Evolutionary conservation across 805 yeast species (phyloP), one percentile per base, ranked within the genome.

Genomic region (Saturnispora galanensis): DNA sequence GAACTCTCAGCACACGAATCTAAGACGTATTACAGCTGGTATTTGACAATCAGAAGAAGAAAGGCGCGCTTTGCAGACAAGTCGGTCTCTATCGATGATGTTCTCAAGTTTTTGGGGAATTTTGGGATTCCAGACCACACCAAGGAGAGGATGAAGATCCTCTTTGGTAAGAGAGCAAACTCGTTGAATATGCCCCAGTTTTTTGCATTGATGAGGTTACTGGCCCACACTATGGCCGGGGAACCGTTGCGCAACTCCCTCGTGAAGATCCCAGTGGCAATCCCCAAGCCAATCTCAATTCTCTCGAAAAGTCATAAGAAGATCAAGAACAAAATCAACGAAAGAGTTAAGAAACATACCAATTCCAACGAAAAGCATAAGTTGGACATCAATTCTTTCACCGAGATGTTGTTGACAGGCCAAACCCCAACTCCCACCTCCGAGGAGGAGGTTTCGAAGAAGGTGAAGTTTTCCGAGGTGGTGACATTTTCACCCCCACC

Each of bases 21-120:
- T 10, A 77, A 81, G 55, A 84, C 96, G 1, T 90, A 90, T 62
- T 75, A 90, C 53, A 70, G 96, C 52, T 90, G 98, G 98, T 90
- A 89, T 61, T 82, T 87, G 52, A 89, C 86, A 56, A 77, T 90
- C 30, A 73, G 84, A 32, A 71, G 84, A 38, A 74, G 89, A 43
- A 82, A 83, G 50, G 16, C 31, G 4, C 32, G 46, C n/a, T 37
- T 43, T 38, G 79, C 79, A 33, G 72, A 79, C 36, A 71, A 80
- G 48, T 52, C 84, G 30, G 78, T 90, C 7, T 70, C 79, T 4
- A 65, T 90, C 50, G 73, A 70, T 10, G 97, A 93, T 59, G 84
- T 86, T n/a, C 79, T 84, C 62, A 67, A 67, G 39, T 90, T 90
- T 59, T 67, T 93, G 47, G 70, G 72, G 54, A 89, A 90, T 60